A percentile compares a stretch with the other conserved stretches of the same genome.
Conservation (phyloP, 2,329 filamentous ascomycete species). For the Fusarium staphyleae region DNA sequence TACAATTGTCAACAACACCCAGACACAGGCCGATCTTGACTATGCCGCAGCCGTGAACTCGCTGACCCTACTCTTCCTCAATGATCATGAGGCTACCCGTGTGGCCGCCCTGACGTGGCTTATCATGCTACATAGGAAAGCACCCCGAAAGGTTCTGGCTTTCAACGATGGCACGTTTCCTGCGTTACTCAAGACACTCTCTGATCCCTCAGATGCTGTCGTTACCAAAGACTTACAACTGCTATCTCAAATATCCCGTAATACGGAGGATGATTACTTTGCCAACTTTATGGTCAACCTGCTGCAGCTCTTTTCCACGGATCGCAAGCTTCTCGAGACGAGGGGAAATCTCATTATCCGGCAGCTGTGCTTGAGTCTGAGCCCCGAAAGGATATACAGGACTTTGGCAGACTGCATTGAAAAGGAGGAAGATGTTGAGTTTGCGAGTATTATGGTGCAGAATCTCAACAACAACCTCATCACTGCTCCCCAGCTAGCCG, state of each 20-base stretch:
- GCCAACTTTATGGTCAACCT: constrained; percentile 98
- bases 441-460: constrained; percentile 99
- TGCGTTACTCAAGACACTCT: constrained; percentile 92
- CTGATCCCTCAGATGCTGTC: constrained; percentile 92
- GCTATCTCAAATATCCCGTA: constrained; percentile 92
- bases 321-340: constrained; percentile 87
- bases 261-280: constrained; percentile 97
- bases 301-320: constrained; percentile 92
- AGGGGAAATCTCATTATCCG: constrained; percentile 96
- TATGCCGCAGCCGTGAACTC: constrained; percentile 95
- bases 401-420: constrained; percentile 96
- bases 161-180: constrained; percentile 98
- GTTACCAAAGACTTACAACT: constrained; percentile 94
- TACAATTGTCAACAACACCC: constrained; percentile 51
- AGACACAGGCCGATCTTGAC: constrained; percentile 77
- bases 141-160: constrained; percentile 88
- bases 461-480: constrained; percentile 99
- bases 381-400: constrained; percentile 92
- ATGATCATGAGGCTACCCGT: constrained; percentile 94
- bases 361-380: constrained; percentile 90
- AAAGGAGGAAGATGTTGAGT: constrained; percentile 97
- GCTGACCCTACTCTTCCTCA: constrained; percentile 89
- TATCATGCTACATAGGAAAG: constrained; percentile 96
- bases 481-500: constrained; percentile 91
- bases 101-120: constrained; percentile 95